phyloP scores from a whole-genome alignment of 176 grass and related monocot species.

The Triticum dicoccoides region DNA sequence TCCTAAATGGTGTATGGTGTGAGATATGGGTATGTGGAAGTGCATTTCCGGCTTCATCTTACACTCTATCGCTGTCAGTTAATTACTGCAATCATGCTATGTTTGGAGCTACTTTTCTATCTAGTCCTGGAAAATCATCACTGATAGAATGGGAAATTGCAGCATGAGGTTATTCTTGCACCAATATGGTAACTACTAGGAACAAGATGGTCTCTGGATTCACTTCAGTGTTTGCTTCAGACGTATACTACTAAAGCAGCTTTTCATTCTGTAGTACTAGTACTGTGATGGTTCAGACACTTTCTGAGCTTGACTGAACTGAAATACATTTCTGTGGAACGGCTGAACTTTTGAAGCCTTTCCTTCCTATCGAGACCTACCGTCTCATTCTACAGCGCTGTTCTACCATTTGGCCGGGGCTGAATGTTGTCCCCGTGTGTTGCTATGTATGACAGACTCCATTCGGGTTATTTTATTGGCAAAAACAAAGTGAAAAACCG shows the following conservation, averaged over 20 bases:
- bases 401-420: background rate
- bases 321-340: background rate
- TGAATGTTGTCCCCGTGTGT: background rate
- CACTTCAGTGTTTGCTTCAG: background rate
- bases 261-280: background rate
- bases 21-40: background rate
- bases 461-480: background rate
- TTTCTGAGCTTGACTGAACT: background rate
- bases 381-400: background rate
- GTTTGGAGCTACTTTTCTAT: background rate
- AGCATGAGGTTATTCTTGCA: background rate
- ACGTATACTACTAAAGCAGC: background rate
- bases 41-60: background rate
- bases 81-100: background rate
- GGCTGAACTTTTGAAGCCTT: background rate
- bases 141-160: background rate
- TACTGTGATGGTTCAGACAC: background rate
- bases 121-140: background rate
- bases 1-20: background rate
- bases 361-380: background rate
- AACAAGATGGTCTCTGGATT: background rate
- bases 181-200: background rate
- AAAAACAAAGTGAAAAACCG: background rate
- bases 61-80: slow-evolving; percentile 2
- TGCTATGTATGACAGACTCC: background rate